phyloP scores from a whole-genome alignment of 495 filamentous ascomycete genomes.

The Cenococcum geophilum region DNA sequence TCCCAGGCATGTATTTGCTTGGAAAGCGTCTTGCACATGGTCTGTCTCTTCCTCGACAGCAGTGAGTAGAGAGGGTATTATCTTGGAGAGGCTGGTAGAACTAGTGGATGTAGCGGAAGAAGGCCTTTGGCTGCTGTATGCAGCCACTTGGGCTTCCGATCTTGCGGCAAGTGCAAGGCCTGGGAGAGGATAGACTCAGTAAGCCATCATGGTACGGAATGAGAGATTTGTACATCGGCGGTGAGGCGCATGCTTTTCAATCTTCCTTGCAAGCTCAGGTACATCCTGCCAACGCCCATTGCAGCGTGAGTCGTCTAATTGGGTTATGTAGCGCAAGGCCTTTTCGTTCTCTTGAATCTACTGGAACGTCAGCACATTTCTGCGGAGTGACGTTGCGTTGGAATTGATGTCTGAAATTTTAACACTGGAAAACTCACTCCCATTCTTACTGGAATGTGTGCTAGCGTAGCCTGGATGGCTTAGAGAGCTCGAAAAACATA shows the following conservation, averaged over 20 bases:
- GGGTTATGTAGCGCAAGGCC: constrained; percentile 68
- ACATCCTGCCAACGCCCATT: constrained; percentile 83
- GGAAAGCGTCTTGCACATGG: constrained; percentile 63
- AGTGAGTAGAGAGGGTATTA: constrained; percentile 54
- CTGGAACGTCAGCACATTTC: constrained; percentile 9
- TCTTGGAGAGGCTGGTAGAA: constrained; percentile 50
- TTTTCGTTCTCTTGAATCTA: constrained; percentile 50
- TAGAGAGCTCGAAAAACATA: background rate
- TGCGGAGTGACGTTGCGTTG: constrained; percentile 27
- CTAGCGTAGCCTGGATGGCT: background rate
- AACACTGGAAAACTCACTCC: constrained; percentile 18
- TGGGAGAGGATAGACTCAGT: constrained; percentile 33
- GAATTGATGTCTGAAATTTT: background rate
- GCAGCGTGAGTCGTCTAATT: constrained; percentile 79
- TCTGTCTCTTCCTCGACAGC: constrained; percentile 58
- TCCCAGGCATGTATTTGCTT: constrained; percentile 71
- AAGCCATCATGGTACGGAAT: constrained; percentile 3
- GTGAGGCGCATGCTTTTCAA: constrained; percentile 86
- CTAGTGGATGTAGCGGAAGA: constrained; percentile 42
- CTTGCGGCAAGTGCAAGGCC: constrained; percentile 71
- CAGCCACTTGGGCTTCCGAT: constrained; percentile 60
- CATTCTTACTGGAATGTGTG: constrained; percentile 11
- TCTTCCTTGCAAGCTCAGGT: constrained; percentile 83
- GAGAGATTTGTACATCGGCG: constrained; percentile 61
- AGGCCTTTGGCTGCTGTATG: constrained; percentile 37